These are phyloP conservation scores for Mycena venus DNA, from an alignment of 768 basidiomycete genomes.

Conservation along the genomic window DNA sequence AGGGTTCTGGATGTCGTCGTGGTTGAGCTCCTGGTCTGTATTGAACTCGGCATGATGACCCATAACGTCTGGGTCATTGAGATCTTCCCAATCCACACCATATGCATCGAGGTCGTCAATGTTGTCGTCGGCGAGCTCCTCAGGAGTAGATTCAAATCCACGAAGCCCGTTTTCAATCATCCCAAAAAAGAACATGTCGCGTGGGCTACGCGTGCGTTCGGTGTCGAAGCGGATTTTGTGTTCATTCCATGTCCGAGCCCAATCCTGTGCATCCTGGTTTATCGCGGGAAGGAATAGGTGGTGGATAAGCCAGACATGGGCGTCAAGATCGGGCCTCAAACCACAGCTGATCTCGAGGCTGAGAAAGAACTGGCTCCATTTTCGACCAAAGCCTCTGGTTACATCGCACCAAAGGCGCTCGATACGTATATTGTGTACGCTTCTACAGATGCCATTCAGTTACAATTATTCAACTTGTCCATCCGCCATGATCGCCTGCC, in stretches of 20 bases:
- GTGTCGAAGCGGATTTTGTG: too few relatives aligned
- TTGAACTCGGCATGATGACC: conserved; percentile 2
- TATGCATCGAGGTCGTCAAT: conserved; percentile 14
- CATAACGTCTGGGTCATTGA: conserved; percentile 34
- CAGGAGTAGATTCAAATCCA: conserved; percentile 24
- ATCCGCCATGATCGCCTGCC: too few relatives aligned
- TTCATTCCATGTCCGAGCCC: conserved; percentile 48
- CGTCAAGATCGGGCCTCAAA: conserved; percentile 37
- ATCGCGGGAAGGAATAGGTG: conserved; percentile 46
- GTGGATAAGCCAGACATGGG: conserved; percentile 53
- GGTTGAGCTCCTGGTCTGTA: neutral
- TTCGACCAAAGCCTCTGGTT: conserved; percentile 42
- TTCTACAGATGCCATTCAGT: neutral
- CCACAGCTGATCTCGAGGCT: conserved; percentile 43
- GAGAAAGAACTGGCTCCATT: conserved; percentile 50
- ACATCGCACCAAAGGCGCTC: too few relatives aligned
- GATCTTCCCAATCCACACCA: conserved; percentile 44
- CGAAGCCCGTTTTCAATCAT: conserved; percentile 31
- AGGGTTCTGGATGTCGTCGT: too few relatives aligned
- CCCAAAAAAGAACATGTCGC: conserved; percentile 37
- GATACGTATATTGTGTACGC: too few relatives aligned
- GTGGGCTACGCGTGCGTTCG: conserved; percentile 23
- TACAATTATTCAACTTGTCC: too few relatives aligned
- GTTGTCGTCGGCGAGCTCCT: conserved; percentile 4
- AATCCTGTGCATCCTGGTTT: conserved; percentile 42